Conservation (phyloP, 1,139 yeast genomes). For the Lipomyces yarrowii region DNA sequence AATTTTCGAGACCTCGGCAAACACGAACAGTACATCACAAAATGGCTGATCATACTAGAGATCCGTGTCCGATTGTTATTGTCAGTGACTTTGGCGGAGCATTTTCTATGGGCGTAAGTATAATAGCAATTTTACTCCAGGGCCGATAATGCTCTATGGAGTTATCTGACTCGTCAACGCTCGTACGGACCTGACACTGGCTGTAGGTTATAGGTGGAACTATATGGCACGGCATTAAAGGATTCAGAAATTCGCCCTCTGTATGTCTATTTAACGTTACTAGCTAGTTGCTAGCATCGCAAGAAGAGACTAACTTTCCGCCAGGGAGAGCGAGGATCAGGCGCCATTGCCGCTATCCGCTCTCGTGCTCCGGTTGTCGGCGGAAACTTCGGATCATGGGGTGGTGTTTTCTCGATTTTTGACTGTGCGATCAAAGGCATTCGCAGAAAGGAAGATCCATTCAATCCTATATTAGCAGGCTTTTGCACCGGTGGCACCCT, state of each 20-base stretch:
- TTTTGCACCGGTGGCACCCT: slow-evolving; percentile 97
- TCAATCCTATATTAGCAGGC: slow-evolving; percentile 98
- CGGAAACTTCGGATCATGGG: slow-evolving; percentile 99
- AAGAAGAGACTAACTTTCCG: not conserved
- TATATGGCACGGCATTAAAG: slow-evolving; percentile 98
- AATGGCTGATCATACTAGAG: slow-evolving; percentile 93
- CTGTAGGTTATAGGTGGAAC: slow-evolving; percentile 82
- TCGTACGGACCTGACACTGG: not conserved
- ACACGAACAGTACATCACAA: not conserved
- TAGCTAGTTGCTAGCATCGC: not conserved
- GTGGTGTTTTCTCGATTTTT: slow-evolving; percentile 93
- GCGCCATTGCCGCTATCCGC: slow-evolving; percentile 86
- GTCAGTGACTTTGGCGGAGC: slow-evolving; percentile 98
- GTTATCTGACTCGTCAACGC: not conserved
- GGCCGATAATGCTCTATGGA: not conserved
- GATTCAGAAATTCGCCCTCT: slow-evolving; percentile 92
- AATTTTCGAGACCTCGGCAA: not conserved
- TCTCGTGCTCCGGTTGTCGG: slow-evolving; percentile 98
- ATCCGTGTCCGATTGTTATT: slow-evolving; percentile 97
- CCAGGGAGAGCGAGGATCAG: slow-evolving; percentile 84
- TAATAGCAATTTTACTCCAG: not conserved
- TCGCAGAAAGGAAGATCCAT: slow-evolving; percentile 96
- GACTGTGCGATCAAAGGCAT: slow-evolving; percentile 95
- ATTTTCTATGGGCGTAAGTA: slow-evolving; percentile 87
- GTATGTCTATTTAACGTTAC: slow-evolving; percentile 17